Percentiles rank a stretch among this genome's conserved stretches.
phyloP scores from a whole-genome alignment of 768 basidiomycete genomes.

The Lanmaoa pseudosensibilis region DNA sequence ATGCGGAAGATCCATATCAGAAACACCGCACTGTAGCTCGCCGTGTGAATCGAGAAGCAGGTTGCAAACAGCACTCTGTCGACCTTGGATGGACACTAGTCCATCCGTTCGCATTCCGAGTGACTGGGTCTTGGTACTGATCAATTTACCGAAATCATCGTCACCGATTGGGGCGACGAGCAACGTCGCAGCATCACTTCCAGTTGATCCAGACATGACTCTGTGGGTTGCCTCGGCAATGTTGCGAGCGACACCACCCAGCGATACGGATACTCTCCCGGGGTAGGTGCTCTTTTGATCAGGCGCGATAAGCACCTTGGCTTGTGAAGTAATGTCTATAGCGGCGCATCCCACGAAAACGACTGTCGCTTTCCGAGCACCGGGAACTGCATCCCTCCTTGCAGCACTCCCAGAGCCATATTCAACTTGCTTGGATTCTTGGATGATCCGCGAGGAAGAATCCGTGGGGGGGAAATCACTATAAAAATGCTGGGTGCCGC shows the following conservation, averaged over 20 bases:
- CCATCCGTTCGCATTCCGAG: slow-evolving; percentile 86
- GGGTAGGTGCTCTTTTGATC: slow-evolving; percentile 74
- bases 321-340: slow-evolving; percentile 77
- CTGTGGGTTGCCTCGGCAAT: slow-evolving; percentile 88
- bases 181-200: slow-evolving; percentile 39
- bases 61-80: slow-evolving; percentile 80
- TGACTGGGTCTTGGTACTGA: slow-evolving; percentile 53
- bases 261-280: slow-evolving; percentile 66
- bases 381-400: neutral
- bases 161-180: slow-evolving; percentile 76
- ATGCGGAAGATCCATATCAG: slow-evolving; percentile 82
- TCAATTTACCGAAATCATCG: slow-evolving; percentile 73
- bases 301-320: slow-evolving; percentile 33
- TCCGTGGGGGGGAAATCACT: neutral
- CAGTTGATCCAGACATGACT: slow-evolving; percentile 40
- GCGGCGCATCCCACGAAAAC: slow-evolving; percentile 86
- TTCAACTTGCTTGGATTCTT: neutral
- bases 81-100: slow-evolving; percentile 42
- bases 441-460: neutral
- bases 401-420: neutral
- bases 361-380: slow-evolving; percentile 44
- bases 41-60: slow-evolving; percentile 76
- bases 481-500: slow-evolving; percentile 13
- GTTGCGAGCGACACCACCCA: slow-evolving; percentile 95
- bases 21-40: slow-evolving; percentile 78